Evolutionary conservation across 140 eudicot species (phyloP).

Genomic region (Cichorium intybus): DNA sequence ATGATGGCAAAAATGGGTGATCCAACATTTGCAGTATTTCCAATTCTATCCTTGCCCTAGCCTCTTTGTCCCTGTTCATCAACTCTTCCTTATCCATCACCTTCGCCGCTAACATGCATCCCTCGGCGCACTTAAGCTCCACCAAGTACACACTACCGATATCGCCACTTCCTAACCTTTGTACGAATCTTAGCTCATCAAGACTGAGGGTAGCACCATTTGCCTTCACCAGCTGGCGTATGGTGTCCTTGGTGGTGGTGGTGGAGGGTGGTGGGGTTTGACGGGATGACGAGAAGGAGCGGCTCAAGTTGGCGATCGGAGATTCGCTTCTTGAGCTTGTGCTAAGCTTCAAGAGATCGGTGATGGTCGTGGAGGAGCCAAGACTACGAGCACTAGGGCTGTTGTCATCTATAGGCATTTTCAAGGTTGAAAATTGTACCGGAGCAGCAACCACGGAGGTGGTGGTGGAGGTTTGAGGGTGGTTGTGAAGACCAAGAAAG

Average conservation of each 20-base stretch:
- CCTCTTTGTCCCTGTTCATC: constrained; percentile 52
- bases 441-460: neutral
- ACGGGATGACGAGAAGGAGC: constrained; percentile 17
- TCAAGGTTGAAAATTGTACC: neutral
- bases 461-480: constrained; percentile 16
- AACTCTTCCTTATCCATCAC: constrained; percentile 92
- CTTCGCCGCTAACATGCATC: constrained; percentile 72
- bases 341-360: constrained; percentile 31
- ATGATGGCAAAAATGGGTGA: constrained; percentile 76
- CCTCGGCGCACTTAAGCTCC: constrained; percentile 62
- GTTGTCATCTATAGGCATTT: constrained; percentile 4
- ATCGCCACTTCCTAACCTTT: constrained; percentile 74
- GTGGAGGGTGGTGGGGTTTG: constrained; percentile 29
- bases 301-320: constrained; percentile 18
- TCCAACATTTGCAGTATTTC: constrained; percentile 71
- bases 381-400: constrained; percentile 32
- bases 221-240: constrained; percentile 28
- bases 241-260: constrained; percentile 33
- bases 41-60: constrained; percentile 64
- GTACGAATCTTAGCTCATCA: constrained; percentile 50
- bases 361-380: constrained; percentile 27
- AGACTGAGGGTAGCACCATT: constrained; percentile 19
- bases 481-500: neutral
- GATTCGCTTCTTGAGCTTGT: constrained; percentile 41
- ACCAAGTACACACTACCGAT: constrained; percentile 77